A percentile compares a stretch with the other conserved stretches of the same genome.
phyloP scores from a whole-genome alignment of 495 filamentous ascomycete genomes.

The Penicillium paxilli region DNA sequence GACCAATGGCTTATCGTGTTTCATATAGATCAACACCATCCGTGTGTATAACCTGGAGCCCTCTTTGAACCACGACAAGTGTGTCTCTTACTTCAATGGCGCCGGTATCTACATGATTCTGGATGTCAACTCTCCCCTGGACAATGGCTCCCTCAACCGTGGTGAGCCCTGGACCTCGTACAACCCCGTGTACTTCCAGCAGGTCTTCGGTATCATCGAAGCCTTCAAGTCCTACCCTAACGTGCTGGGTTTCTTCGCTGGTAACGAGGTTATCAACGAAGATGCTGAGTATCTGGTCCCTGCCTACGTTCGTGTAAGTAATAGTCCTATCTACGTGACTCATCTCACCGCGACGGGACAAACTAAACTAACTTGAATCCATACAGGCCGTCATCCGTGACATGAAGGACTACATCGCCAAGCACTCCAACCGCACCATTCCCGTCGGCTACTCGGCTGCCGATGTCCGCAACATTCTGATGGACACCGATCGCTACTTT shows the following conservation, averaged over 20 bases:
- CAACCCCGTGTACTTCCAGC: conserved; percentile 70
- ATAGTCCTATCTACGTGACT: not conserved
- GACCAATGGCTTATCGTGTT: conserved; percentile 4
- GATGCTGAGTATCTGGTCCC: conserved; percentile 38
- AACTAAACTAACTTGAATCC: not conserved
- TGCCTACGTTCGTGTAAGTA: conserved; percentile 42
- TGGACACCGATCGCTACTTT: conserved; percentile 81
- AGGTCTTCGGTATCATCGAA: conserved; percentile 88
- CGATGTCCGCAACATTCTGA: conserved; percentile 76
- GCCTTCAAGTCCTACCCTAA: conserved; percentile 94
- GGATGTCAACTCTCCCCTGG: conserved; percentile 91
- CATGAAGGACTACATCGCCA: conserved; percentile 83
- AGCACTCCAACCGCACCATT: conserved; percentile 65
- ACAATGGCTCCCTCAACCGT: conserved; percentile 73
- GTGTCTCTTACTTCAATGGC: conserved; percentile 88
- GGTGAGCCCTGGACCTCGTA: conserved; percentile 68
- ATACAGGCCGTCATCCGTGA: conserved; percentile 71
- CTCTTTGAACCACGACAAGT: conserved; percentile 80
- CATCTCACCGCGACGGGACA: no score
- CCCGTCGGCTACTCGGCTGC: conserved; percentile 95
- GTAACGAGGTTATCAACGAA: conserved; percentile 91
- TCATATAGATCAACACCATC: conserved; percentile 74
- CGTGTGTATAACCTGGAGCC: conserved; percentile 93
- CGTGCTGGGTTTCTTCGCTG: conserved; percentile 86
- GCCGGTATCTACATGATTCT: conserved; percentile 71